Evolutionary conservation across 305 asterid species (phyloP).

Genomic region (Lippia alba): DNA sequence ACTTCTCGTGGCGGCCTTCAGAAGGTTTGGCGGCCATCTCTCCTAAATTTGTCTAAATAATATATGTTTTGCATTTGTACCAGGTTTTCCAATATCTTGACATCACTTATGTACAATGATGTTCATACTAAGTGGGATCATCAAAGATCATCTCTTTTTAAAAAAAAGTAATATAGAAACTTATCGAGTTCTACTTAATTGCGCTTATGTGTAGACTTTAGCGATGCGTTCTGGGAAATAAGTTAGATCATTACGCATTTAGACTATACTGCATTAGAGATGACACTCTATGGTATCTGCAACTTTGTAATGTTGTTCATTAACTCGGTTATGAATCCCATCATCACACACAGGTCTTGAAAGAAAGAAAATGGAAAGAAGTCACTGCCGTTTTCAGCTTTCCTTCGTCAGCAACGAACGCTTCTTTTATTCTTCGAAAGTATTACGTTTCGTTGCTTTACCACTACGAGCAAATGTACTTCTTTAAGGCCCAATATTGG

Average conservation of each 20-base stretch:
- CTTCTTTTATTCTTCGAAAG: constrained; percentile 83
- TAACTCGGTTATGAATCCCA: too few relatives aligned
- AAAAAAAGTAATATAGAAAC: too few relatives aligned
- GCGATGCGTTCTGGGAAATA: too few relatives aligned
- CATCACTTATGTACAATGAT: too few relatives aligned
- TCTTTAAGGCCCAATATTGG: constrained; percentile 70
- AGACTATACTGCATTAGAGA: too few relatives aligned
- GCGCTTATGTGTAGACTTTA: too few relatives aligned
- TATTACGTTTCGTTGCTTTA: constrained; percentile 70
- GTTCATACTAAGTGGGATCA: too few relatives aligned
- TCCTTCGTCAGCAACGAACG: constrained; percentile 87
- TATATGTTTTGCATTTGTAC: neutral
- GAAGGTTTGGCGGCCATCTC: constrained; percentile 46
- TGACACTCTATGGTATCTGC: too few relatives aligned
- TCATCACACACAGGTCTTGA: constrained; percentile 51
- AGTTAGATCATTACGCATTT: too few relatives aligned
- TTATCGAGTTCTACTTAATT: too few relatives aligned
- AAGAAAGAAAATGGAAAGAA: constrained; percentile 83
- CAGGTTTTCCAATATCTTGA: neutral
- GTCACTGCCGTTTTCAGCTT: constrained; percentile 70
- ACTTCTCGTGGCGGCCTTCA: constrained; percentile 86
- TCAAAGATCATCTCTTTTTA: too few relatives aligned
- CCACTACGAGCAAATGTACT: constrained; percentile 84
- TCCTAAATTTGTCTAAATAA: neutral
- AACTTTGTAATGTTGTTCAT: too few relatives aligned